phyloP scores from a whole-genome alignment of 116 monocot species.

The Thalassia testudinum region DNA sequence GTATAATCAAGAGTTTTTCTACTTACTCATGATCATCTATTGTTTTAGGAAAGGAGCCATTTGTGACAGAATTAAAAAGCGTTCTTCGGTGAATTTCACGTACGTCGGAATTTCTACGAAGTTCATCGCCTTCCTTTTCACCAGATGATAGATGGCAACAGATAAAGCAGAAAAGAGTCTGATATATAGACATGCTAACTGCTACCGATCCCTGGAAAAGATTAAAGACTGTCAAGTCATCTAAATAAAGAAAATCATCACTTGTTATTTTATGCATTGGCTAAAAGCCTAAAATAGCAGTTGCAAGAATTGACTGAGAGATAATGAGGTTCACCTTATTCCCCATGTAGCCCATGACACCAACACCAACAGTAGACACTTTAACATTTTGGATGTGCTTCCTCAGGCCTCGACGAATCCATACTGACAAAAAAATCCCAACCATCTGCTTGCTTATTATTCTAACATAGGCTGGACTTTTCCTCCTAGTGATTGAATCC shows the following conservation, averaged over 20 bases:
- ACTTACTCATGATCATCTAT: conserved; percentile 76
- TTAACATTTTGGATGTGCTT: conserved; percentile 81
- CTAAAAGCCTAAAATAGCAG: too few species aligned
- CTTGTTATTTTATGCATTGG: too few species aligned
- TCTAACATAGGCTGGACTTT: conserved; percentile 43
- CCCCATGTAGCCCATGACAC: conserved; percentile 85
- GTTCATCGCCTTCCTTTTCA: conserved; percentile 74
- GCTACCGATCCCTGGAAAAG: conserved; percentile 80
- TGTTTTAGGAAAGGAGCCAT: conserved; percentile 23
- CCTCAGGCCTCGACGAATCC: conserved; percentile 60
- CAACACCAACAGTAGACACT: conserved; percentile 83
- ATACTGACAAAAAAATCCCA: conserved; percentile 76
- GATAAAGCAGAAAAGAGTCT: conserved; percentile 89
- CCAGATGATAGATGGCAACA: conserved; percentile 76
- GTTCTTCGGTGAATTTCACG: conserved; percentile 80
- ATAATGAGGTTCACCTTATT: conserved; percentile 58
- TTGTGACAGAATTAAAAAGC: conserved; percentile 28
- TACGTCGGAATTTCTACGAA: conserved; percentile 78
- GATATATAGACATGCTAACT: conserved; percentile 96
- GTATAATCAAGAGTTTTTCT: neutral
- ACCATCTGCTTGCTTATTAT: conserved; percentile 98
- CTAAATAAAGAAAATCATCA: too few species aligned
- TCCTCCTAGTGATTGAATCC: conserved; percentile 19
- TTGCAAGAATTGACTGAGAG: neutral
- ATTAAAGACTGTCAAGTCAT: neutral